A percentile compares a stretch with the other conserved stretches of the same genome.
Evolutionary conservation across 179 eudicot species (phyloP).

Genomic region (Pouteria campechiana): DNA sequence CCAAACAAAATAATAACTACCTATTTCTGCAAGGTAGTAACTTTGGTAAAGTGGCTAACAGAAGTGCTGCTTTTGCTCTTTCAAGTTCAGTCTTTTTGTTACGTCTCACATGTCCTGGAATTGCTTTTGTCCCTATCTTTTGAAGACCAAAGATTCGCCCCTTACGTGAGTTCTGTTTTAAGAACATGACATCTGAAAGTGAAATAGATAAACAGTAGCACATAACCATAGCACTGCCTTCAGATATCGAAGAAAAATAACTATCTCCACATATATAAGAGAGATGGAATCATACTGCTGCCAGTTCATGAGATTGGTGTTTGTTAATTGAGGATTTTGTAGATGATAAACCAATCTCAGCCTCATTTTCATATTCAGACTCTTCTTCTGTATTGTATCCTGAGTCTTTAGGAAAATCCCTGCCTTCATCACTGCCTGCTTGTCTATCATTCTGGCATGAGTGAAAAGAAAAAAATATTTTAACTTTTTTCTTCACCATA

Average conservation of each 20-base stretch:
- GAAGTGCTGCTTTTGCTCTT: constrained; percentile 76
- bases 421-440: constrained; percentile 63
- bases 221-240: not conserved
- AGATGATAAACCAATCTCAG: constrained; percentile 6
- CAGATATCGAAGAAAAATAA: constrained; percentile 3
- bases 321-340: constrained; percentile 24
- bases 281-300: constrained; percentile 52
- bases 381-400: constrained; percentile 60
- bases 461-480: constrained; percentile 1
- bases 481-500: too few relatives aligned
- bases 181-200: not conserved
- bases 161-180: constrained; percentile 58
- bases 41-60: constrained; percentile 85
- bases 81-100: constrained; percentile 94
- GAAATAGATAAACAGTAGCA: constrained; percentile 4
- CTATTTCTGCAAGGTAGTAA: constrained; percentile 90
- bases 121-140: constrained; percentile 76
- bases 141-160: constrained; percentile 81
- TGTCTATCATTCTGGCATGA: constrained; percentile 50
- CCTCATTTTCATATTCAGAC: constrained; percentile 37
- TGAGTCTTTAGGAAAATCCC: constrained; percentile 32
- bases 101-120: constrained; percentile 78
- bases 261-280: not conserved
- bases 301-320: constrained; percentile 57
- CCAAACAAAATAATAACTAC: constrained; percentile 24